These are phyloP conservation scores for Rhizoctonia solani DNA, from an alignment of 1,284 basidiomycete genomes.

Conservation along the genomic window DNA sequence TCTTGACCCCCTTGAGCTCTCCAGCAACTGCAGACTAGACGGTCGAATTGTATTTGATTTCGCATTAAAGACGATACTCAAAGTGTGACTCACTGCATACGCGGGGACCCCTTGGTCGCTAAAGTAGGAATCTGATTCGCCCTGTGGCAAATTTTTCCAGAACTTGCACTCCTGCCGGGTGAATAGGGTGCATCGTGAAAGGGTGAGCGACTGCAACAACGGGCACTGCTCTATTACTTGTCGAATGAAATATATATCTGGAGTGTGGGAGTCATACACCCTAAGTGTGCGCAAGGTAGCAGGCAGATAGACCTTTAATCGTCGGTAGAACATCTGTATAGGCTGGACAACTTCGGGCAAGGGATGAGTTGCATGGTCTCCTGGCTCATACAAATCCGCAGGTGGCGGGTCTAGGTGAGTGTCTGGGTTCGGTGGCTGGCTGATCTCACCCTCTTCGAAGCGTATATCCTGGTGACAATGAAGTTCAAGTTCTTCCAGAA, in stretches of 20 bases:
- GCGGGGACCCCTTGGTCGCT: background rate
- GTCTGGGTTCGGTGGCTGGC: background rate
- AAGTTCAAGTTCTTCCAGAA: background rate
- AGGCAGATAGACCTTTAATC: background rate
- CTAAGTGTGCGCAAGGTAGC: background rate
- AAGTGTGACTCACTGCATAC: constrained; percentile 11
- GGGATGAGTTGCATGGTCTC: background rate
- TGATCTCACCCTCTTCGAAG: background rate
- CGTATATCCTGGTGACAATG: constrained; percentile 21
- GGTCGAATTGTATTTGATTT: background rate
- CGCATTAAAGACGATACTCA: background rate
- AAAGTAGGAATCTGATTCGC: constrained; percentile 25
- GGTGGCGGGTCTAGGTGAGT: too few species aligned
- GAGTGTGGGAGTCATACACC: constrained; percentile 20
- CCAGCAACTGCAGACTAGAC: constrained; percentile 5
- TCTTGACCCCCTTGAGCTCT: background rate
- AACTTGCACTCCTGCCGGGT: background rate
- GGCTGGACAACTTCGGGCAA: background rate
- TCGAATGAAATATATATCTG: constrained; percentile 19
- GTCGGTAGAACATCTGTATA: constrained; percentile 19
- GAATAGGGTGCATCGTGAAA: constrained; percentile 20
- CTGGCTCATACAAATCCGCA: too few species aligned
- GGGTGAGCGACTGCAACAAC: background rate
- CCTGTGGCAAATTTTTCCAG: constrained; percentile 1
- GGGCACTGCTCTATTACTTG: constrained; percentile 8